A percentile compares a stretch with the other conserved stretches of the same genome.
phyloP scores from a whole-genome alignment of 1,284 basidiomycete genomes.

The Cryptococcus hybrid region DNA sequence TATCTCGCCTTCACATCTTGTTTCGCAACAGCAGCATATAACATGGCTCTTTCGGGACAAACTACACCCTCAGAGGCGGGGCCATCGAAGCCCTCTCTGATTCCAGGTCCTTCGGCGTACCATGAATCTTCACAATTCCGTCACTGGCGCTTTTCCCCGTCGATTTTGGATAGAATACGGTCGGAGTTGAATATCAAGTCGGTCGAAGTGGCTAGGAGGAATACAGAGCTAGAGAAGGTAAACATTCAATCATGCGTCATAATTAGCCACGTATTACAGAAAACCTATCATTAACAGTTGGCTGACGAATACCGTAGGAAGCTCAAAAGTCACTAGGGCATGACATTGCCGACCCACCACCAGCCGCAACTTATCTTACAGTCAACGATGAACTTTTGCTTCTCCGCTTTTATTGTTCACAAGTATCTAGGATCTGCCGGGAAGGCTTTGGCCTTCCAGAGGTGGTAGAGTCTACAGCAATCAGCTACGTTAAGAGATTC shows the following conservation, averaged over 20 bases:
- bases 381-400: conserved; percentile 83
- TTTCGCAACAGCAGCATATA: not conserved
- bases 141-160: conserved; percentile 81
- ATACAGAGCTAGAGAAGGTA: conserved; percentile 79
- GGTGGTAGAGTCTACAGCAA: conserved; percentile 87
- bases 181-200: conserved; percentile 67
- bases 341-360: conserved; percentile 23
- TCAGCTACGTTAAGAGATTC: conserved; percentile 91
- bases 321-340: conserved; percentile 30
- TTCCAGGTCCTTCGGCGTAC: conserved; percentile 56
- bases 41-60: too few species aligned
- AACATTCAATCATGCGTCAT: conserved; percentile 3
- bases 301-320: conserved; percentile 17
- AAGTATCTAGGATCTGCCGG: conserved; percentile 79
- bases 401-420: conserved; percentile 83
- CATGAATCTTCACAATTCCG: conserved; percentile 80
- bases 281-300: not conserved
- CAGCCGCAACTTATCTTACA: conserved; percentile 60
- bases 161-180: conserved; percentile 62
- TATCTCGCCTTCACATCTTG: not conserved
- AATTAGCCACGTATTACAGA: too few species aligned
- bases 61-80: conserved; percentile 2
- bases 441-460: conserved; percentile 80
- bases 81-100: conserved; percentile 3
- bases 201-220: conserved; percentile 67